Conservation (phyloP, 441 rosid species). For the Arabidopsis hybrid region DNA sequence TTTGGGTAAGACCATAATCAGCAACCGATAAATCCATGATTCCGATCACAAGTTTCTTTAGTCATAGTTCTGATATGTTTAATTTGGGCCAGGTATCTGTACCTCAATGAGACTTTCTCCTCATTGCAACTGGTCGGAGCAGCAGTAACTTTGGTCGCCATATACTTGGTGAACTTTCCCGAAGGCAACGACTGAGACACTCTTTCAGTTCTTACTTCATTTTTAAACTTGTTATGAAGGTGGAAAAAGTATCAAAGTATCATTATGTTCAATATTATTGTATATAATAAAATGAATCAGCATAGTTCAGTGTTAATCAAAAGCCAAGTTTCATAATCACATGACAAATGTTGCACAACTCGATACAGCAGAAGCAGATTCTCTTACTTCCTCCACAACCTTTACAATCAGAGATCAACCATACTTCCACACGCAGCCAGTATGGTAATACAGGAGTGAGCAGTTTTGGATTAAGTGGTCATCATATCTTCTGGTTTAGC, state of each 20-base stretch:
- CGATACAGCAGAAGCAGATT: conserved; percentile 21
- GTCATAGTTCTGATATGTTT: conserved; percentile 21
- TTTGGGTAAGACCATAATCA: conserved; percentile 68
- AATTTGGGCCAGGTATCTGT: conserved; percentile 61
- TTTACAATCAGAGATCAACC: conserved; percentile 27
- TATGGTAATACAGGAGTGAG: neutral
- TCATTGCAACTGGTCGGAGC: conserved; percentile 79
- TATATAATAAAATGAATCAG: conserved; percentile 38
- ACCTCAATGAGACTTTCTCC: conserved; percentile 85
- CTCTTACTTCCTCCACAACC: conserved; percentile 15
- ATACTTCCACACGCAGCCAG: neutral
- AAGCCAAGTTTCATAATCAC: conserved; percentile 19
- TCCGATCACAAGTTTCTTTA: conserved; percentile 7
- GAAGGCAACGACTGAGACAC: conserved; percentile 44
- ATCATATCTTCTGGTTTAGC: conserved; percentile 10
- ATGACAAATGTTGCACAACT: conserved; percentile 26
- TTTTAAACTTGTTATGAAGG: conserved; percentile 21
- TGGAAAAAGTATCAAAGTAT: conserved; percentile 22
- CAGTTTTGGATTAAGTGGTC: conserved; percentile 22
- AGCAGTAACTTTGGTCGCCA: conserved; percentile 69
- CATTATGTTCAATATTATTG: conserved; percentile 2
- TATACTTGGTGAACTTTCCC: conserved; percentile 80
- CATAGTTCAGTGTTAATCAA: conserved; percentile 21
- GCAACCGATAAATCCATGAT: neutral
- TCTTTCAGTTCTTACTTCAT: neutral